These are phyloP conservation scores for Talaromyces sp. DNA, from an alignment of 2,329 filamentous ascomycete genomes.

Conservation along the genomic window DNA sequence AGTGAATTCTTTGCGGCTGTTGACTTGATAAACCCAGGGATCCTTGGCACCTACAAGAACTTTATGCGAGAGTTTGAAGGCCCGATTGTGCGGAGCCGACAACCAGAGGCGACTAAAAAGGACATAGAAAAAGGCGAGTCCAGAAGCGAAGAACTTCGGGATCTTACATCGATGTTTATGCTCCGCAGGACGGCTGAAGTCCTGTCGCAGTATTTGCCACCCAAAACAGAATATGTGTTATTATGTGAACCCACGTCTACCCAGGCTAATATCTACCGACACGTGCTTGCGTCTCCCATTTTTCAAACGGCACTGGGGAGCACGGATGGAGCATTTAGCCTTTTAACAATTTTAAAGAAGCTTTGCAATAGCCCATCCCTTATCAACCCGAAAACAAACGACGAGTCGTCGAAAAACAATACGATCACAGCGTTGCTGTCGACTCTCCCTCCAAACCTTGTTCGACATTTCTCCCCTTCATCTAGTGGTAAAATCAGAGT, in stretches of 20 bases:
- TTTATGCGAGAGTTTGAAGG: slow-evolving; percentile 63
- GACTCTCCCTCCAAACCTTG: slow-evolving; percentile 52
- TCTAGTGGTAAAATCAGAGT: slow-evolving; percentile 64
- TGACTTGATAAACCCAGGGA: slow-evolving; percentile 64
- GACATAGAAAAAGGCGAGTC: slow-evolving; percentile 62
- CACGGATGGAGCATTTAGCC: slow-evolving; percentile 59
- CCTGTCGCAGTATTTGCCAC: slow-evolving; percentile 60
- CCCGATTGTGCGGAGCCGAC: slow-evolving; percentile 60
- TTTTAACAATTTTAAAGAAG: slow-evolving; percentile 70
- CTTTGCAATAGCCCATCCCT: slow-evolving; percentile 67
- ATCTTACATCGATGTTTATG: slow-evolving; percentile 60
- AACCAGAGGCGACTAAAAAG: slow-evolving; percentile 57
- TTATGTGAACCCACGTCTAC: slow-evolving; percentile 60
- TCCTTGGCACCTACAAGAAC: slow-evolving; percentile 57
- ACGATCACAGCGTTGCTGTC: slow-evolving; percentile 46
- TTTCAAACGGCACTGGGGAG: slow-evolving; percentile 61
- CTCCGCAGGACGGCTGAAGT: slow-evolving; percentile 63
- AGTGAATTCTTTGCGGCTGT: slow-evolving; percentile 65
- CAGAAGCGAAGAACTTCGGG: slow-evolving; percentile 57
- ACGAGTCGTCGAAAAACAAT: slow-evolving; percentile 43
- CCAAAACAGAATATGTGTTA: slow-evolving; percentile 64
- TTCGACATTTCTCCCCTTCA: slow-evolving; percentile 51
- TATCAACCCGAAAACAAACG: slow-evolving; percentile 48
- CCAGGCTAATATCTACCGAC: slow-evolving; percentile 59
- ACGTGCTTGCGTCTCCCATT: slow-evolving; percentile 60